phyloP scores from a whole-genome alignment of 2,329 filamentous ascomycete species.

The Diaporthe ilicicola region DNA sequence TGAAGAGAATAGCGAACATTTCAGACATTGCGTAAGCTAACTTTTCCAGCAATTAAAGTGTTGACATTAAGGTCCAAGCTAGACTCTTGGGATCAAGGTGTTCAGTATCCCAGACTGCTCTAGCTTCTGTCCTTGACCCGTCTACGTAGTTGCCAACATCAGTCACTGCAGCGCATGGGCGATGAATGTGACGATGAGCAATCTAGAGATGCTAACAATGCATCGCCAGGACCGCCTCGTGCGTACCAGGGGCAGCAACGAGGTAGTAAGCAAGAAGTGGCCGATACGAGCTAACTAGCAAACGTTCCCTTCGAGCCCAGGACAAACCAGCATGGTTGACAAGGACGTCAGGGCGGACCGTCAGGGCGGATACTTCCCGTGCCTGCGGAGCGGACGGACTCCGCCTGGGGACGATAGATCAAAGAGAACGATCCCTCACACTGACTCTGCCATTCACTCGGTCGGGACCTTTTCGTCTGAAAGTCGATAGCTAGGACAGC shows the following conservation, averaged over 20 bases:
- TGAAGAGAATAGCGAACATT: constrained; percentile 54
- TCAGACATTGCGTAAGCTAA: constrained; percentile 56
- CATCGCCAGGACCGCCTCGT: constrained; percentile 35
- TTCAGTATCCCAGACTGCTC: constrained; percentile 23
- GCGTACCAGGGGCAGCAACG: constrained; percentile 43
- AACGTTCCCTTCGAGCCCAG: constrained; percentile 45
- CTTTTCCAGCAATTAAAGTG: constrained; percentile 21
- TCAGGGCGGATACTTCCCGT: constrained; percentile 37
- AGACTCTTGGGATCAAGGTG: constrained; percentile 19
- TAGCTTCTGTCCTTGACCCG: not conserved
- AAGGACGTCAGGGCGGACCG: constrained; percentile 48
- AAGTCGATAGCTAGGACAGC: not conserved
- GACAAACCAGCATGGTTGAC: constrained; percentile 54
- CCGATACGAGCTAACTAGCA: constrained; percentile 45
- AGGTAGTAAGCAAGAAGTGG: constrained; percentile 46
- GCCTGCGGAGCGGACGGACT: constrained; percentile 44
- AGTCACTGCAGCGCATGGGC: constrained; percentile 44
- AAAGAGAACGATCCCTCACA: constrained; percentile 40
- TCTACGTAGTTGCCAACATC: constrained; percentile 39
- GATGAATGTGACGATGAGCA: constrained; percentile 35
- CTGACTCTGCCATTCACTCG: constrained; percentile 32
- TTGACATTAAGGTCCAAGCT: not conserved
- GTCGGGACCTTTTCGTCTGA: constrained; percentile 5
- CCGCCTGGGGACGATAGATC: constrained; percentile 41
- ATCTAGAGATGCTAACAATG: constrained; percentile 32